Evolutionary conservation across 2,329 filamentous ascomycete genomes (phyloP).

Genomic region (Ceratocystis huliohia): DNA sequence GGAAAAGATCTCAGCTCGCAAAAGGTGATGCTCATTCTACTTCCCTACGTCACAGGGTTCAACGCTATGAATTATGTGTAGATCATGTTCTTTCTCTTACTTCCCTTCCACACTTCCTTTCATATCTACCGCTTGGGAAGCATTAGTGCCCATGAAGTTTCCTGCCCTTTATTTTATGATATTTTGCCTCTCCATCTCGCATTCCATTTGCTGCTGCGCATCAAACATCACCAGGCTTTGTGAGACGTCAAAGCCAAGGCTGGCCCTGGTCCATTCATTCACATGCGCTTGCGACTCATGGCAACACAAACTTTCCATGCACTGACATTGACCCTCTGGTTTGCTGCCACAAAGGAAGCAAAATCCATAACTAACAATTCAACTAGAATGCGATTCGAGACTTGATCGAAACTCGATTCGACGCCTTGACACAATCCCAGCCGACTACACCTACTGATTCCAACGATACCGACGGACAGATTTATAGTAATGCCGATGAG

Average conservation of each 20-base stretch:
- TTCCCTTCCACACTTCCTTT: neutral
- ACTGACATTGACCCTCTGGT: neutral
- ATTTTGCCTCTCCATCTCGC: neutral
- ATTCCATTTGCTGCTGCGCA: neutral
- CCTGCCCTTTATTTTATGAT: neutral
- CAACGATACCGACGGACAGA: conserved; percentile 28
- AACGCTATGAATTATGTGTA: neutral
- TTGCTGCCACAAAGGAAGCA: neutral
- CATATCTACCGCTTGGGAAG: neutral
- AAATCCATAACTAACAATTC: neutral
- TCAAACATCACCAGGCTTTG: neutral
- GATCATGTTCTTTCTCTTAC: neutral
- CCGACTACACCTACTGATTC: conserved; percentile 27
- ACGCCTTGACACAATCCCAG: conserved; percentile 47
- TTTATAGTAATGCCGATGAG: conserved; percentile 16
- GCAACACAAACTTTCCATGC: neutral
- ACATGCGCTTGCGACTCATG: neutral
- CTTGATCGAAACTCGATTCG: conserved; percentile 62
- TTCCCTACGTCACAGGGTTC: conserved; percentile 7
- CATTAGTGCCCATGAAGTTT: neutral
- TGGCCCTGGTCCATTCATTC: neutral
- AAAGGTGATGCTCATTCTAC: conserved; percentile 34
- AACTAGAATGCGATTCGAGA: conserved; percentile 55
- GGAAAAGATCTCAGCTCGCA: conserved; percentile 46
- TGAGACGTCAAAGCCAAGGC: neutral